Evolutionary conservation across 345 rosid species (phyloP), one percentile per base, ranked within the genome.

Genomic region (Abelmoschus esculentus): DNA sequence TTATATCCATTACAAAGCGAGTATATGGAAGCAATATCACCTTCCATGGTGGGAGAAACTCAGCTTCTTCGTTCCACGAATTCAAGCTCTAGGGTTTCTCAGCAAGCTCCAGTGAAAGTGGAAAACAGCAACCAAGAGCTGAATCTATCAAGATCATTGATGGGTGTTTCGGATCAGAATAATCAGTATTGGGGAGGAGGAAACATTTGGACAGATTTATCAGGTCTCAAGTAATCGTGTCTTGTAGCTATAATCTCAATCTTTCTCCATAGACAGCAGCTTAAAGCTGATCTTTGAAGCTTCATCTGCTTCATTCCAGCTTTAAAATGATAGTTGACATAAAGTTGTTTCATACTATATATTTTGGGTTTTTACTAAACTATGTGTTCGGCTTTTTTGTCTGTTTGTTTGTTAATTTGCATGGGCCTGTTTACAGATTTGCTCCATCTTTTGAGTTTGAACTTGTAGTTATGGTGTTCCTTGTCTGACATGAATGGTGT

Each of bases 41-140:
- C 26, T 22, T 22, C 26, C 26, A 22, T 22, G 73, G 80, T 66
- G 18, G 84, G 78, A 34, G 80, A 75, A 0, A 67, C 26, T 73
- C 79, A 70, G 64, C 22, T 42, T 36, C 60, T 70, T 72, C 73
- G 74, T 34, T 49, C 79, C 34, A 58, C 76, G 63, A 70, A 63
- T 80, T 40, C 82, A 4, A 78, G 65, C 72, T 73, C 89, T 82
- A 83, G 96, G 83, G 86, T 73, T 86, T 79, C 85, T 72, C 85
- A 85, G 49, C 10, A 77, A 26, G 77, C 82, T 73, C 81, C 85
- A 4, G 78, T 85, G 58, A 90, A 90, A 78, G 82, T 77, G 80
- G 92, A 87, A 78, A 83, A 74, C 18, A 81, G 71, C 15, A 9
- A 54, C 14, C 82, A 56, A 66, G 75, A 75, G 58, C 53, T 79